These are phyloP conservation scores for Epichloe amarillans DNA, from an alignment of 2,329 filamentous ascomycete genomes.

Conservation along the genomic window DNA sequence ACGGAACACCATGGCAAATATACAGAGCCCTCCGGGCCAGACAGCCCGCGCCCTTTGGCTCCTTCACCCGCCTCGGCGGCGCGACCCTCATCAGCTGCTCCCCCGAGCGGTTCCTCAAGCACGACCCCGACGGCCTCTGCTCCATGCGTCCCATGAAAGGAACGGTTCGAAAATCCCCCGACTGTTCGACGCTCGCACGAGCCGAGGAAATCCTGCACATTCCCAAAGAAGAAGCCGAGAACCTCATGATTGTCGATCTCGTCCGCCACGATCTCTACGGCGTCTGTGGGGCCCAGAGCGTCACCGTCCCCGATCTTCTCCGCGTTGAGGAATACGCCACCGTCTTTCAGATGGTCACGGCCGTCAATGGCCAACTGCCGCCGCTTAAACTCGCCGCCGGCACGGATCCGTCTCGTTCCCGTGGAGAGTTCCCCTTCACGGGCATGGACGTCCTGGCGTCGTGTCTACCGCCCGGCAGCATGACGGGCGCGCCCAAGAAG, in stretches of 20 bases:
- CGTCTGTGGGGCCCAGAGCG: slow-evolving; percentile 63
- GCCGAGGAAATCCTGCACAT: slow-evolving; percentile 62
- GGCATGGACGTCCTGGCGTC: slow-evolving; percentile 66
- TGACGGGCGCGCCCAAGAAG: slow-evolving; percentile 95
- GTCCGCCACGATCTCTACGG: slow-evolving; percentile 87
- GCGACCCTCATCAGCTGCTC: slow-evolving; percentile 70
- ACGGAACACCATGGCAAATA: slow-evolving; percentile 47
- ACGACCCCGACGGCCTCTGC: slow-evolving; percentile 39
- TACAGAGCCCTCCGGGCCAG: slow-evolving; percentile 56
- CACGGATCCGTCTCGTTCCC: slow-evolving; percentile 4
- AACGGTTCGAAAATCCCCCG: slow-evolving; percentile 67
- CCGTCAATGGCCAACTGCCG: slow-evolving; percentile 59
- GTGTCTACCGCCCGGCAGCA: slow-evolving; percentile 77
- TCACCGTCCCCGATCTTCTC: slow-evolving; percentile 66
- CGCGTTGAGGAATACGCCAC: slow-evolving; percentile 82
- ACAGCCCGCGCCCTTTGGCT: slow-evolving; percentile 77
- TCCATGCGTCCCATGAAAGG: slow-evolving; percentile 94
- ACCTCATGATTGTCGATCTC: slow-evolving; percentile 94
- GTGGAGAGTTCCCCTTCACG: slow-evolving; percentile 25
- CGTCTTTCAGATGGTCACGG: slow-evolving; percentile 83
- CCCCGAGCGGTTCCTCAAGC: slow-evolving; percentile 74
- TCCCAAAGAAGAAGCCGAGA: slow-evolving; percentile 87
- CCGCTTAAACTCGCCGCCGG: slow-evolving; percentile 5
- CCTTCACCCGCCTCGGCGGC: slow-evolving; percentile 58
- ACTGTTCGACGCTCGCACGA: slow-evolving; percentile 52